Conservation (phyloP, 371 early-diverging fungal species). For the Mucor mucedo region DNA sequence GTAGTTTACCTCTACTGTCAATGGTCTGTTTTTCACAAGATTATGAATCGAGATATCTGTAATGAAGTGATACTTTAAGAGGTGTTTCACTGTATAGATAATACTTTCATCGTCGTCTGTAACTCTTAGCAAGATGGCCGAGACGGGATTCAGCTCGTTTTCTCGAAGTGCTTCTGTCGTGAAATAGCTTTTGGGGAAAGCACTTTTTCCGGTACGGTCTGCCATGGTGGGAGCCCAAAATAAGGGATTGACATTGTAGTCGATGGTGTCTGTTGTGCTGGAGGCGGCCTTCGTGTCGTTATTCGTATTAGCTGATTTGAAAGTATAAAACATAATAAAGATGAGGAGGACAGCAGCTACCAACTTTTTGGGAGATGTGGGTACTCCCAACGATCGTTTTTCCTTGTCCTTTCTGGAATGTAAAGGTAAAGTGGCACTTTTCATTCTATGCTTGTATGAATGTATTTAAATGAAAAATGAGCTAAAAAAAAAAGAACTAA, state of each 20-base stretch:
- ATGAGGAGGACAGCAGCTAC: neutral
- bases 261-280: neutral
- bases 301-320: neutral
- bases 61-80: slow-evolving; percentile 61
- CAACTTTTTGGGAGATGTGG: slow-evolving; percentile 8
- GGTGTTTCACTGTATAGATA: slow-evolving; percentile 46
- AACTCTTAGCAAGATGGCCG: slow-evolving; percentile 60
- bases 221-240: slow-evolving; percentile 31
- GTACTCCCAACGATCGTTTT: neutral
- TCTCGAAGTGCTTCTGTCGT: slow-evolving; percentile 34
- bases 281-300: neutral
- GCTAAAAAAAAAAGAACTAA: neutral
- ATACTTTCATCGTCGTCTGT: slow-evolving; percentile 50
- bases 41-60: slow-evolving; percentile 64
- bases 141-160: slow-evolving; percentile 55
- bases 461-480: slow-evolving; percentile 5
- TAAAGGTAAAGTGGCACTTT: slow-evolving; percentile 9
- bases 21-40: slow-evolving; percentile 38
- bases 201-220: slow-evolving; percentile 28
- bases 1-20: slow-evolving; percentile 33
- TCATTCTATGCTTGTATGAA: neutral
- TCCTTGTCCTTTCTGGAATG: slow-evolving; percentile 16
- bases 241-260: slow-evolving; percentile 26
- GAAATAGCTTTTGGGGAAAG: slow-evolving; percentile 46
- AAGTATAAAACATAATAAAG: slow-evolving; percentile 7